A percentile compares a stretch with the other conserved stretches of the same genome.
These are phyloP conservation scores for Bacidia rubella DNA, from an alignment of 495 filamentous ascomycete genomes.

Conservation along the genomic window DNA sequence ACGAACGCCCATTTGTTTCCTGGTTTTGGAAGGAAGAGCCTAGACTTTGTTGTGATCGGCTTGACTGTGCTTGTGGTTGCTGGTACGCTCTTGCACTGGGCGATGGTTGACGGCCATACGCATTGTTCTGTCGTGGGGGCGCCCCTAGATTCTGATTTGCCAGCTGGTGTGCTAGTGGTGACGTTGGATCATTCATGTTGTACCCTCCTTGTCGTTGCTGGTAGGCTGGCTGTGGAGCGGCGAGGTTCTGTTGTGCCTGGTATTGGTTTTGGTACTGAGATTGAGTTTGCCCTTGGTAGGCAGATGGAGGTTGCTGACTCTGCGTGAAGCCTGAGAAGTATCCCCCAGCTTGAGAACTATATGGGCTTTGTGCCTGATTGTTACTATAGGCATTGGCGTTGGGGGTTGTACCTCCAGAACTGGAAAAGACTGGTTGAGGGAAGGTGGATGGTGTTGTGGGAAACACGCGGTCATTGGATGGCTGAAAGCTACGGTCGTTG, in stretches of 20 bases:
- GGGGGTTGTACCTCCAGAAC: conserved; percentile 24
- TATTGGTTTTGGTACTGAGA: conserved; percentile 51
- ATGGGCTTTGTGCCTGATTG: conserved; percentile 31
- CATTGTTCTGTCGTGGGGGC: conserved; percentile 44
- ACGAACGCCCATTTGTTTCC: conserved; percentile 21
- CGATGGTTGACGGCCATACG: conserved; percentile 57
- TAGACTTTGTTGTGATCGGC: conserved; percentile 31
- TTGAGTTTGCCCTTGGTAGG: conserved; percentile 42
- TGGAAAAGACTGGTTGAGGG: conserved; percentile 71
- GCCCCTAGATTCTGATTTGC: conserved; percentile 89
- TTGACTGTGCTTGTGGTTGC: conserved; percentile 39
- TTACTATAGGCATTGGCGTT: conserved; percentile 35
- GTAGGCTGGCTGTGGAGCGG: conserved; percentile 18
- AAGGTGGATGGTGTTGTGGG: conserved; percentile 95
- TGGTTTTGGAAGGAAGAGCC: conserved; percentile 47
- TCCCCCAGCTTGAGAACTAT: conserved; percentile 37
- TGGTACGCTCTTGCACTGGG: conserved; percentile 54
- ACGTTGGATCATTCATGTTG: conserved; percentile 45
- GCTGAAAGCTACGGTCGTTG: conserved; percentile 51
- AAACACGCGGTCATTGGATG: conserved; percentile 65
- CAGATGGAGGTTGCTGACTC: conserved; percentile 26
- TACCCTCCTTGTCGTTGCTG: conserved; percentile 28
- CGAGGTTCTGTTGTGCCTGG: conserved; percentile 21
- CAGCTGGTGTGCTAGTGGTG: conserved; percentile 87
- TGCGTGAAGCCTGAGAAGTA: conserved; percentile 57